Percentiles rank a stretch among this genome's conserved stretches.
Evolutionary conservation across 2,329 filamentous ascomycete species (phyloP).

Genomic region (Didymella segeticola): DNA sequence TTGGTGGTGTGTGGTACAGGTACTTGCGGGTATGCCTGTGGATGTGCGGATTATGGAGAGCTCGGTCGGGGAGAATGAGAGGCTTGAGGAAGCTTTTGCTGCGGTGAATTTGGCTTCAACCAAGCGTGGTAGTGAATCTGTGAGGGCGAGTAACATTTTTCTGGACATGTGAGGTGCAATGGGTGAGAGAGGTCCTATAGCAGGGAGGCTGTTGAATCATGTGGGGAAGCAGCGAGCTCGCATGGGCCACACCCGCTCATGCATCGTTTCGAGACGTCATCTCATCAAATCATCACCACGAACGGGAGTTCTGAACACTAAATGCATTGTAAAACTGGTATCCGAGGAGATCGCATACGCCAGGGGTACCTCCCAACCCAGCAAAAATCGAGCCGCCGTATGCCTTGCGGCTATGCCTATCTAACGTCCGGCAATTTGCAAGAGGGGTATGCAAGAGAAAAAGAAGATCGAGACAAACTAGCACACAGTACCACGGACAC

Average conservation of each 20-base stretch:
- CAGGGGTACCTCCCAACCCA: background rate
- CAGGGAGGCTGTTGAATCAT: background rate
- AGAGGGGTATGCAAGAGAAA: slow-evolving; percentile 8
- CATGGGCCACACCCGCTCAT: slow-evolving; percentile 1
- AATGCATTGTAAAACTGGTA: background rate
- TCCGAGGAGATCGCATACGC: background rate
- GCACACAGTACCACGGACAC: background rate
- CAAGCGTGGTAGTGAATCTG: slow-evolving; percentile 45
- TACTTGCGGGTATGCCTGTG: slow-evolving; percentile 47
- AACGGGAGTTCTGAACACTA: background rate
- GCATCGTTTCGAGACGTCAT: slow-evolving; percentile 7
- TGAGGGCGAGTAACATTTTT: slow-evolving; percentile 43
- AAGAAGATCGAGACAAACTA: slow-evolving; percentile 1
- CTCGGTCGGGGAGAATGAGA: slow-evolving; percentile 51
- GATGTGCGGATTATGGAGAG: slow-evolving; percentile 48
- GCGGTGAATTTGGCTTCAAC: slow-evolving; percentile 48
- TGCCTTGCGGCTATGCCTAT: slow-evolving; percentile 8
- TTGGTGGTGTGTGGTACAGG: slow-evolving; percentile 9
- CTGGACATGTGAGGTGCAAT: slow-evolving; percentile 16
- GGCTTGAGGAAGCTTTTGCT: slow-evolving; percentile 43
- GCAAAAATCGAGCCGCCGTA: background rate
- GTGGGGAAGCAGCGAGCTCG: slow-evolving; percentile 4
- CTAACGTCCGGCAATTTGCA: slow-evolving; percentile 7
- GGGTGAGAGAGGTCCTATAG: slow-evolving; percentile 3
- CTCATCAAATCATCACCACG: background rate